These are phyloP conservation scores for Fusarium udum DNA, from an alignment of 2,329 filamentous ascomycete genomes.

Conservation along the genomic window DNA sequence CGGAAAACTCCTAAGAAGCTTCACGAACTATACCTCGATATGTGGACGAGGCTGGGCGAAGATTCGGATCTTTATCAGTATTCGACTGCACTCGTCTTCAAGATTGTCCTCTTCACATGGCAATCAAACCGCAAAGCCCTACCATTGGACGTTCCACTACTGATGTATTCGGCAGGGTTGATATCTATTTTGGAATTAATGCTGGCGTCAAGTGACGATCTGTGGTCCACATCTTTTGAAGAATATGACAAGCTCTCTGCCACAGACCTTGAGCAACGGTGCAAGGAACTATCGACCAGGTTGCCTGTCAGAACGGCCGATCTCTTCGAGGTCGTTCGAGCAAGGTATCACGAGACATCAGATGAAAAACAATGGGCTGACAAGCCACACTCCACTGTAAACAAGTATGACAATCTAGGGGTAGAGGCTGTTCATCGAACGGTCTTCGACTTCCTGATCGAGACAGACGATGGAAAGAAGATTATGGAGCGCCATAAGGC, in stretches of 20 bases:
- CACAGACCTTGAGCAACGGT: rapidly evolving
- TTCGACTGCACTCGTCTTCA: neutral
- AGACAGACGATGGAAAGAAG: rapidly evolving
- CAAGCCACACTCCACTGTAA: rapidly evolving
- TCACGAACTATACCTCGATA: rapidly evolving
- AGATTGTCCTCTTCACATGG: rapidly evolving
- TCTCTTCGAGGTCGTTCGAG: neutral
- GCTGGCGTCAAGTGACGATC: neutral
- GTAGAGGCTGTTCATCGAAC: neutral
- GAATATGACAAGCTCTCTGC: rapidly evolving
- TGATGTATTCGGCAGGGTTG: neutral
- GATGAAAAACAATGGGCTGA: too few relatives aligned
- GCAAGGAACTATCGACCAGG: rapidly evolving
- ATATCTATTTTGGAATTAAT: neutral
- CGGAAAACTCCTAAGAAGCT: rapidly evolving
- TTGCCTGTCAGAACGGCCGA: rapidly evolving
- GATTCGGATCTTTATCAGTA: rapidly evolving
- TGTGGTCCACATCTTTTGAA: rapidly evolving
- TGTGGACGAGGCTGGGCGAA: neutral
- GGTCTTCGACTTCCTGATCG: neutral
- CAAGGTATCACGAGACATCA: too few relatives aligned
- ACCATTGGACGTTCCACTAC: too few relatives aligned
- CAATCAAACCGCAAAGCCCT: too few relatives aligned
- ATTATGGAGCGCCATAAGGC: rapidly evolving
- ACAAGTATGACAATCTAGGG: rapidly evolving